Base-by-base conservation (phyloP, 257 asterid species). In the Primulina huaijiensis region DNA sequence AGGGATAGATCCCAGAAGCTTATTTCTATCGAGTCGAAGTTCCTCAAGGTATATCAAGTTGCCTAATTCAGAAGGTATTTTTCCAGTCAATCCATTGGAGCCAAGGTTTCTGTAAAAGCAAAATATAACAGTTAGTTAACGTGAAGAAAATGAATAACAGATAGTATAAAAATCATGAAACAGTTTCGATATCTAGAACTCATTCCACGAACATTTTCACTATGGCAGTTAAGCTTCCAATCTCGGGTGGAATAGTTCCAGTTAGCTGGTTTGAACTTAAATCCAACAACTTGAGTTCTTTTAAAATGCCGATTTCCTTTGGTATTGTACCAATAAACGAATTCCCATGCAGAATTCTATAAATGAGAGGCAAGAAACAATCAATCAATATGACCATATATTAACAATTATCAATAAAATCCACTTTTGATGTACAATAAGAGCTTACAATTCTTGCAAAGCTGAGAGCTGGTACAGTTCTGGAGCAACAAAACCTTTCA, bases 401-500 rank as follows among this genome's bases (percentile, higher is more conserved):
- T 11, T 50, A 34, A 64, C 1, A 55, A 64, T 11, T 58, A 30
- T 35, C 27, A 53, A 68, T 0, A 55, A 12, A 23, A 5, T 21
- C 6, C 68, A 62, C 27, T 29, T 68, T 17, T 6, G 62, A 59
- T 2, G 30, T 23, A 57, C 60, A 52, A 55, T 25, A 52, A 60
- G 75, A 73, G 46, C 96, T 83, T 74, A 94, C 99, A 94, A 60
- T 83, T 89, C 93, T 86, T 88, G 83, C 89, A 94, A 78, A 64
- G 69, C 34, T 1, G 86, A 72, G 74, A 94, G 83, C 76, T 74
- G 81, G 77, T 84, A 77, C 75, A 94, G 69, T 52, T 90, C 91
- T 0, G 95, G 96, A 40, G 92, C 90, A 74, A 94, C 75, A 74
- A 91, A 91, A 33, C 97, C 97, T 84, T 77, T 94, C 60, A 94